Base-by-base conservation (phyloP, 2,329 filamentous ascomycete species). In the Phialophora macrospora region DNA sequence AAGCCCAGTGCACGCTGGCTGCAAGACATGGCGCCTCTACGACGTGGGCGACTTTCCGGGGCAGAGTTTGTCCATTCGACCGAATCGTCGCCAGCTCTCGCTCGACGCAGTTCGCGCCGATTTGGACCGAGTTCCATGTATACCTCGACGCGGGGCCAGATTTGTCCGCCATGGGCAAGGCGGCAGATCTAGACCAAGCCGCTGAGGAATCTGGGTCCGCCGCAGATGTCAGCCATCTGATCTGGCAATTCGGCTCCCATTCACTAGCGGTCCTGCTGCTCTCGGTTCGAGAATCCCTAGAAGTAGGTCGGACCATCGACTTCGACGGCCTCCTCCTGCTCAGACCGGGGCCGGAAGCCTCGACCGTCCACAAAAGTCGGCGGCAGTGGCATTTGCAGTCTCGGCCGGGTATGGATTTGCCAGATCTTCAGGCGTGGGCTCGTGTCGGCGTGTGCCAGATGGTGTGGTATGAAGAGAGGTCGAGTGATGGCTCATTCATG, bases 91-190 rank as follows among this genome's bases (percentile, higher is more conserved):
- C 24, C 26, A 22, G 22, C 24, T 24, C 49, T 52, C 49, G 49
- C 14, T 52, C 49, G 14, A 9, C 22, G 4, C 49, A 17, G 4
- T 52, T 52, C 49, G 17, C 14, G 20, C 49, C 49, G 26, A 52
- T 52, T 4, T 52, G 49, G 49, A 52, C 20, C 49, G 49, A 52
- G 49, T 52, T 52, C 26, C 49, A 52, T 28, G n/a, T 52, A 14
- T 52, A 52, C 24, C 20, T 52, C 26, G 49, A 52, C 7, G 49
- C 20, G 1, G 49, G 49, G 24, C 8, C 14, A 11, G 20, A 52
- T 28, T 12, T 52, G 2, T 24, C 49, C 2, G 26, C 6, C 26
- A 28, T 28, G 49, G 24, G 24, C 24, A 34, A 11, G 9, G 9
- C 32, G 1, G 32, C 32, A 12, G 32, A 34, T 12, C 9, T 11